Base-by-base conservation (phyloP, 1,284 basidiomycete genomes). In the Moesziomyces globuligerus region DNA sequence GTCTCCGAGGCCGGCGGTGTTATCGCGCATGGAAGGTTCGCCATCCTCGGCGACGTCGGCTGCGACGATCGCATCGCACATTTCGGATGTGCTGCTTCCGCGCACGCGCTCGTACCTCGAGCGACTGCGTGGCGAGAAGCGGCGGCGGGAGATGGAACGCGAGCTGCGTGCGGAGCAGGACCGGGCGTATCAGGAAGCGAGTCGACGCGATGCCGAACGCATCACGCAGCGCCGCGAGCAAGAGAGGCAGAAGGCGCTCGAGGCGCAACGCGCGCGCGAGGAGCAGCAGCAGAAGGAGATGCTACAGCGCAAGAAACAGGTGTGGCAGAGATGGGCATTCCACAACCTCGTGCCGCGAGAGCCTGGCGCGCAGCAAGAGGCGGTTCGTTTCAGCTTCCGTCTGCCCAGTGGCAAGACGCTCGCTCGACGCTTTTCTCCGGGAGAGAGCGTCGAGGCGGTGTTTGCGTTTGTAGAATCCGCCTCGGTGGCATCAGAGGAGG, bases 311-410 rank as follows among this genome's bases (percentile, higher is more conserved):
- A 55, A 62, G 45, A 39, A 55, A 36, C 32, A 50, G 20, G 50
- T 55, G n/a, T 78, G 76, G 76, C 64, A 70, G n/a, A 40, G 43
- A n/a, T 78, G 76, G 76, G 76, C 76, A 15, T 45, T 52, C 7
- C 41, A 48, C 3, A 32, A 67, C 17, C 67, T 78, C 2, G 74
- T 78, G 1, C 74, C 76, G 8, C 20, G 32, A 7, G 76, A 78
- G 48, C 72, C 70, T 15, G n/a, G 29, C 17, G 26, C 54, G 3
- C 24, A 43, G 3, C 32, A 43, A 5, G 48, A 42, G 1, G 45
- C 52, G 15, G 37, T 53, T 1, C 60, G 72, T 23, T 44, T 79
- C 50, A 61, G 57, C 56, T 72, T 79, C 50, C 74, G 74, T n/a
- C 50, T 78, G 13, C 77, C 77, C 0, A 68, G 61, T 42, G 77